Percentiles rank a stretch among this genome's conserved stretches.
Conservation (phyloP, 495 filamentous ascomycete genomes). For the Aspergillus bridgeri region DNA sequence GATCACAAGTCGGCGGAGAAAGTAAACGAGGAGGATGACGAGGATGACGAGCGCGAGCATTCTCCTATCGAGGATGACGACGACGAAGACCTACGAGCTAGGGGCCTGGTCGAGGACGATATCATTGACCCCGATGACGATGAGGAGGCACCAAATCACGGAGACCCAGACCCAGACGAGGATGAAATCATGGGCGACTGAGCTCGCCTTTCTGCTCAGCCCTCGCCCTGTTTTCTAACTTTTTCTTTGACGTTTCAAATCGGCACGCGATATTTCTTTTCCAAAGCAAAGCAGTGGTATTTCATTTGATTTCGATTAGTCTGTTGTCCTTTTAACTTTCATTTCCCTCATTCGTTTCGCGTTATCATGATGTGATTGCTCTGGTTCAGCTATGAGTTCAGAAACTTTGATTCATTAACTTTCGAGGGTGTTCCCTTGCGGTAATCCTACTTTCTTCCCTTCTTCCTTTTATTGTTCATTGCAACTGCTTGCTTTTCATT, state of each 20-base stretch:
- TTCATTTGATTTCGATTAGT: not conserved
- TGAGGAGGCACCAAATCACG: constrained; percentile 36
- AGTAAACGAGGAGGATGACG: constrained; percentile 36
- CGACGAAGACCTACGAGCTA: constrained; percentile 58
- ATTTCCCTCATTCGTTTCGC: not conserved
- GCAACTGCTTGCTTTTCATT: not conserved
- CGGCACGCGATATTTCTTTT: not conserved
- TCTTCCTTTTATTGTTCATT: constrained; percentile 12
- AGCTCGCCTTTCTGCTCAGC: constrained; percentile 11
- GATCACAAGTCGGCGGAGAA: constrained; percentile 40
- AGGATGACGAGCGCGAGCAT: constrained; percentile 41
- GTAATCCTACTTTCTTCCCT: constrained; percentile 4
- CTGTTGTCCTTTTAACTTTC: not conserved
- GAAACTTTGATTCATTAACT: constrained; percentile 2
- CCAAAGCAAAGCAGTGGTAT: not conserved
- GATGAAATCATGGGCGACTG: constrained; percentile 71
- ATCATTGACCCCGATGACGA: constrained; percentile 51
- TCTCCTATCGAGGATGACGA: constrained; percentile 51
- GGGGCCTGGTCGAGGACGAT: constrained; percentile 58
- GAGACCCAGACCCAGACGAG: constrained; percentile 54
- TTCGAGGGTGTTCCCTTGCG: not conserved
- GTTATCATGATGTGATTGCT: not conserved
- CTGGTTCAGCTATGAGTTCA: not conserved
- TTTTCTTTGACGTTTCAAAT: not conserved
- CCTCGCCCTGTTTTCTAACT: not conserved